These are phyloP conservation scores for Tulasnella sp. DNA, from an alignment of 768 basidiomycete genomes.

Conservation along the genomic window DNA sequence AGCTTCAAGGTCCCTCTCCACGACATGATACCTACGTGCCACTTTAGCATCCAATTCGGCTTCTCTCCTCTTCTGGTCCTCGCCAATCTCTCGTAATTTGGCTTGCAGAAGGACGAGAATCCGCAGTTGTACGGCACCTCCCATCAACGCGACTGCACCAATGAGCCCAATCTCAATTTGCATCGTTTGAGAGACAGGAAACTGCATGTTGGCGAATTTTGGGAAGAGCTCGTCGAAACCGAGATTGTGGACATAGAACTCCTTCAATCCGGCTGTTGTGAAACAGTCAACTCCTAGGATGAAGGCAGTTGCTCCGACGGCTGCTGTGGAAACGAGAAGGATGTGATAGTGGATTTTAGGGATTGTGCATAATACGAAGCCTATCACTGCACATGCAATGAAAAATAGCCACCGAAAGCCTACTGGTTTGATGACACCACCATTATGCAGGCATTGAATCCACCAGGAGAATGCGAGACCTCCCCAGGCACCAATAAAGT, in stretches of 20 bases:
- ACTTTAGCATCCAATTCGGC: conserved; percentile 65
- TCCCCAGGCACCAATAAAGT: conserved; percentile 56
- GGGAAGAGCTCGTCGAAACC: conserved; percentile 74
- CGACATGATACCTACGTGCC: conserved; percentile 48
- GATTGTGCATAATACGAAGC: conserved; percentile 74
- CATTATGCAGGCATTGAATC: conserved; percentile 72
- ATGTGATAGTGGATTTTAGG: conserved; percentile 80
- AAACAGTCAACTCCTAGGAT: conserved; percentile 91
- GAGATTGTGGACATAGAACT: conserved; percentile 96
- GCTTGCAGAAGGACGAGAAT: conserved; percentile 67
- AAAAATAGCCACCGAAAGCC: conserved; percentile 83
- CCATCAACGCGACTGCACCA: conserved; percentile 71
- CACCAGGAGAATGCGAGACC: conserved; percentile 81
- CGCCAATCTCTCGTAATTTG: conserved; percentile 66
- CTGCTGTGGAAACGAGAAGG: conserved; percentile 72
- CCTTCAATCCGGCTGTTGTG: conserved; percentile 82
- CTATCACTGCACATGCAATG: conserved; percentile 60
- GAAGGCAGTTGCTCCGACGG: conserved; percentile 82
- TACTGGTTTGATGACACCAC: conserved; percentile 64
- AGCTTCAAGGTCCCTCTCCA: conserved; percentile 56
- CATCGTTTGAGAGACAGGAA: conserved; percentile 82
- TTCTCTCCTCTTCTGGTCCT: conserved; percentile 58
- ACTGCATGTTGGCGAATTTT: conserved; percentile 53
- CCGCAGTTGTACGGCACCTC: conserved; percentile 79
- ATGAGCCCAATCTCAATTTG: conserved; percentile 85